Evolutionary conservation across 108 stramenopile species (phyloP).

Genomic region (Cylindrotheca closterium): DNA sequence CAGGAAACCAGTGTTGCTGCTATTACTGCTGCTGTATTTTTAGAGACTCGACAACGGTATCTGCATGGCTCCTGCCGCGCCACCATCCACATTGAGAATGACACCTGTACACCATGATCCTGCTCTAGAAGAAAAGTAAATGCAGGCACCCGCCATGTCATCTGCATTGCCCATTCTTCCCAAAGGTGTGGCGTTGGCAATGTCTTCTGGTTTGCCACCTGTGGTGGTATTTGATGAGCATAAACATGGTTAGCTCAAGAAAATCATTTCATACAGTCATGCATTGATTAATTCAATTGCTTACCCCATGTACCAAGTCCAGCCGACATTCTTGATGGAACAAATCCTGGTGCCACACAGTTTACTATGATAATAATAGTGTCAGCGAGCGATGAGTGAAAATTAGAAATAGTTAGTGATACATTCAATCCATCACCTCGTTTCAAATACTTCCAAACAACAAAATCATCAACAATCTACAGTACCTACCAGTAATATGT

Average conservation of each 20-base stretch:
- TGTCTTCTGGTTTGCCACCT: constrained; percentile 34
- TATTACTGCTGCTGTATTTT: background rate
- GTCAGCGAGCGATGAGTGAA: no score
- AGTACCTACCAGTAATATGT: no score
- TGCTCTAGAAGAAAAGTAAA: constrained; percentile 80
- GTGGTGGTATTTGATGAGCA: background rate
- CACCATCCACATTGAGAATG: constrained; percentile 91
- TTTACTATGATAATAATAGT: no score
- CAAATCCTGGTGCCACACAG: constrained; percentile 89
- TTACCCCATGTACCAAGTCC: constrained; percentile 68
- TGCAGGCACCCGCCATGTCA: constrained; percentile 90
- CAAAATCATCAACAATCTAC: no score
- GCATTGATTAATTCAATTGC: no score
- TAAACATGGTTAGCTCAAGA: no score
- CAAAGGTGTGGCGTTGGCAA: constrained; percentile 67
- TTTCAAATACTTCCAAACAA: no score
- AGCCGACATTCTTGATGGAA: constrained; percentile 80
- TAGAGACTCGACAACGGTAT: constrained; percentile 76
- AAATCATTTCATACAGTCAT: no score
- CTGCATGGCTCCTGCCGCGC: constrained; percentile 73
- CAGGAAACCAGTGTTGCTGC: no score
- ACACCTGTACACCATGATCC: constrained; percentile 87
- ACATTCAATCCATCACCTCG: no score
- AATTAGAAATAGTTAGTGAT: no score
- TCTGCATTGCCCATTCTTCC: constrained; percentile 82